phyloP scores from a whole-genome alignment of 768 basidiomycete species.

The Trametes sanguinea region DNA sequence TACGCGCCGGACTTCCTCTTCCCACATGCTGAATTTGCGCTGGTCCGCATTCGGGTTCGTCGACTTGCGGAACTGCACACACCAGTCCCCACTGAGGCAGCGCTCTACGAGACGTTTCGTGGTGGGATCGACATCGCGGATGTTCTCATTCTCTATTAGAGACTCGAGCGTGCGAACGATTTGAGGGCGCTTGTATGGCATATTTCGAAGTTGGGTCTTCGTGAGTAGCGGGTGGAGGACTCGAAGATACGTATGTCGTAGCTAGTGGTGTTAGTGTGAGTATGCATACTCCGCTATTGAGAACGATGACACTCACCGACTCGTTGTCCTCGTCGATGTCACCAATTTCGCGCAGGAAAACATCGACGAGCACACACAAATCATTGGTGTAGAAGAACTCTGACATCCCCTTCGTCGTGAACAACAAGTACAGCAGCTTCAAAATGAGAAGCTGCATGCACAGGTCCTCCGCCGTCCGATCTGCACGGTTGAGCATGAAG shows the following conservation, averaged over 20 bases:
- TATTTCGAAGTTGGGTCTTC: conserved; percentile 83
- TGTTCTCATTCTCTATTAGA: conserved; percentile 68
- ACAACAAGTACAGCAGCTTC: conserved; percentile 92
- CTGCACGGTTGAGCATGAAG: conserved; percentile 98
- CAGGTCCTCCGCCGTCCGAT: conserved; percentile 83
- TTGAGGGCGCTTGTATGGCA: conserved; percentile 91
- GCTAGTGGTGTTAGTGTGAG: conserved; percentile 38
- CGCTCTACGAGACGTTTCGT: conserved; percentile 91
- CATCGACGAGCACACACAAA: conserved; percentile 92
- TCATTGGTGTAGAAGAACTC: conserved; percentile 99
- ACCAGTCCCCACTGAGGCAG: conserved; percentile 87
- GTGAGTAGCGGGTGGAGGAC: conserved; percentile 94
- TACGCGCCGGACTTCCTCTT: conserved; percentile 33
- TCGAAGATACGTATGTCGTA: conserved; percentile 95
- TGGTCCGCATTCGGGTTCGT: conserved; percentile 10
- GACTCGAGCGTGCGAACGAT: conserved; percentile 83
- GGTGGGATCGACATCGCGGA: conserved; percentile 83
- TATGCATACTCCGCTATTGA: too few relatives aligned
- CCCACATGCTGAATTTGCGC: conserved; percentile 33
- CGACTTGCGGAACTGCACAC: conserved; percentile 61
- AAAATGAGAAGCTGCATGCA: conserved; percentile 94
- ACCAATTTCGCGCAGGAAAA: conserved; percentile 91
- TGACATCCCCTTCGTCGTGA: conserved; percentile 88
- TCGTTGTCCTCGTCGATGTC: conserved; percentile 94
- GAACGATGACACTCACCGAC: conserved; percentile 57